Conservation (phyloP, 2,329 filamentous ascomycete species). For the Rutstroemia sydowiana region DNA sequence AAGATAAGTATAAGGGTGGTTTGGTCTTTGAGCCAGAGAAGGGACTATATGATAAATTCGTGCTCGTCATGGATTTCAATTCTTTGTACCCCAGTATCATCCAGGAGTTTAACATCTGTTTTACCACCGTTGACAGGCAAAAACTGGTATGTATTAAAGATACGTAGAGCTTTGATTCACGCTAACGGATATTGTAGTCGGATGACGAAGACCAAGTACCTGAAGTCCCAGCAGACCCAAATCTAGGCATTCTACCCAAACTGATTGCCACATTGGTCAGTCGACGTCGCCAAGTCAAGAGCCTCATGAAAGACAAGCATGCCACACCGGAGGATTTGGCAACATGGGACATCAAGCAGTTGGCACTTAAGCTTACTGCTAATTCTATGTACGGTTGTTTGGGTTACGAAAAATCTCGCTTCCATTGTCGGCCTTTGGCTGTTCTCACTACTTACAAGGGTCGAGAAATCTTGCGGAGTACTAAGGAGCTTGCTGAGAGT, state of each 20-base stretch:
- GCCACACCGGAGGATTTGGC: conserved; percentile 81
- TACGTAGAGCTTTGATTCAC: background rate
- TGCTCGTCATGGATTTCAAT: conserved; percentile 99
- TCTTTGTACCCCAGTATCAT: conserved; percentile 99
- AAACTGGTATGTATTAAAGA: conserved; percentile 49
- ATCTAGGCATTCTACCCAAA: conserved; percentile 77
- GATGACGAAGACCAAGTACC: conserved; percentile 85
- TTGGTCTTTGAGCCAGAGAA: conserved; percentile 97
- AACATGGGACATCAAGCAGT: conserved; percentile 96
- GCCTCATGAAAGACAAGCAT: conserved; percentile 88
- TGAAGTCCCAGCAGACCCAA: conserved; percentile 71
- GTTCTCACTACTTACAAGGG: conserved; percentile 97
- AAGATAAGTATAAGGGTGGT: conserved; percentile 98
- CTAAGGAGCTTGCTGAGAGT: conserved; percentile 89
- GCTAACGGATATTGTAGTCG: conserved; percentile 37
- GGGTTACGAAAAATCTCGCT: conserved; percentile 92
- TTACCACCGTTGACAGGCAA: conserved; percentile 85
- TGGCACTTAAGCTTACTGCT: conserved; percentile 92
- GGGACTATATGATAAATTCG: conserved; percentile 95
- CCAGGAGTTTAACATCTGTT: conserved; percentile 99
- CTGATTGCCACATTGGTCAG: conserved; percentile 89
- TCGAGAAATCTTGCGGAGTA: conserved; percentile 91
- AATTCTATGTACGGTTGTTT: conserved; percentile 99
- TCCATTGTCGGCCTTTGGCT: conserved; percentile 90
- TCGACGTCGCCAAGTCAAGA: conserved; percentile 86